These are phyloP conservation scores for Microcera coccophila DNA, from an alignment of 2,329 filamentous ascomycete genomes.

Conservation along the genomic window DNA sequence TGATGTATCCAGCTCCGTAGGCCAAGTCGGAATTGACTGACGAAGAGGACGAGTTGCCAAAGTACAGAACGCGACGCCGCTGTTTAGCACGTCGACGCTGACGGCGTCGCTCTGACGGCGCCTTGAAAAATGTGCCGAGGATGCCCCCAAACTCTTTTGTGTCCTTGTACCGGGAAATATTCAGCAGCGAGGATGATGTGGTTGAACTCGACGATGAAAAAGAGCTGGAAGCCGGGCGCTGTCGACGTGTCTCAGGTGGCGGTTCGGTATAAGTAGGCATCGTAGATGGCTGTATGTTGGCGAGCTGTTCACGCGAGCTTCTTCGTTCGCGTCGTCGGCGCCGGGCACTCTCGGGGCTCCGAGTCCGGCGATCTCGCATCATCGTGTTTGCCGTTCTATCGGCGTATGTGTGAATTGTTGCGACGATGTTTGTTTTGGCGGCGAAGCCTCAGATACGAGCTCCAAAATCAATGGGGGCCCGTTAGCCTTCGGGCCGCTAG, in stretches of 20 bases:
- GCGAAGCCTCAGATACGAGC: slow-evolving; percentile 12
- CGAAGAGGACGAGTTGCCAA: slow-evolving; percentile 62
- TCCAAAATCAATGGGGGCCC: slow-evolving; percentile 23
- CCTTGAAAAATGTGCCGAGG: slow-evolving; percentile 60
- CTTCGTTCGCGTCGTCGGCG: slow-evolving; percentile 42
- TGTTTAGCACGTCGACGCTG: slow-evolving; percentile 40
- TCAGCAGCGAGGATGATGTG: slow-evolving; percentile 57
- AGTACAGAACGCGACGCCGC: slow-evolving; percentile 53
- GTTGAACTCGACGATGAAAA: slow-evolving; percentile 47
- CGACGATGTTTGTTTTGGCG: slow-evolving; percentile 29
- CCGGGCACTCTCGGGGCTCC: slow-evolving; percentile 53
- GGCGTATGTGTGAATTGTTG: slow-evolving; percentile 18
- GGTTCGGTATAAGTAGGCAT: slow-evolving; percentile 18
- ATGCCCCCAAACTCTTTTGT: slow-evolving; percentile 50
- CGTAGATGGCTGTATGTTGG: slow-evolving; percentile 10
- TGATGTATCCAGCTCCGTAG: slow-evolving; percentile 60
- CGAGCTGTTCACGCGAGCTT: slow-evolving; percentile 30
- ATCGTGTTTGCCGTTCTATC: slow-evolving; percentile 35
- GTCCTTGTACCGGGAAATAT: slow-evolving; percentile 57
- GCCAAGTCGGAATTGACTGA: slow-evolving; percentile 66
- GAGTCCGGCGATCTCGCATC: slow-evolving; percentile 53
- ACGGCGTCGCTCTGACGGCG: slow-evolving; percentile 53
- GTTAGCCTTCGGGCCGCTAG: slow-evolving; percentile 24
- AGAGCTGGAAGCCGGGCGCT: slow-evolving; percentile 33
- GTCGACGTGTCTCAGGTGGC: slow-evolving; percentile 19